Evolutionary conservation across 345 rosid genomes (phyloP).

Genomic region (Passiflora organensis): DNA sequence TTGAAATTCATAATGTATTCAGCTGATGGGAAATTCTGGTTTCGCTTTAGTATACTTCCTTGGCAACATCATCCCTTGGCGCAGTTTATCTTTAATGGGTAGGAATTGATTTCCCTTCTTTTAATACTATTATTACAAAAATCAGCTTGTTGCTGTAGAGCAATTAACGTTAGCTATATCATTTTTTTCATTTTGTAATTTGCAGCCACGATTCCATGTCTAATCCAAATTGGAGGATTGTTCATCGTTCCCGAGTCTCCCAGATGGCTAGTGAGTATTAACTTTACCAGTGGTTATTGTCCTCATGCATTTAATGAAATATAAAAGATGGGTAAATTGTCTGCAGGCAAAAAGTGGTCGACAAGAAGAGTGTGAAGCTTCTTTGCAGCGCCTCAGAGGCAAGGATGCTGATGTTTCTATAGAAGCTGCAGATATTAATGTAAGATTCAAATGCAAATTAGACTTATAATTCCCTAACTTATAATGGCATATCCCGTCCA

Average conservation of each 20-base stretch:
- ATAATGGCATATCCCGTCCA: not conserved
- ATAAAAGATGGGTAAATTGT: not conserved
- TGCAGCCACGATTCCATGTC: constrained; percentile 33
- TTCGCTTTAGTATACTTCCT: constrained; percentile 17
- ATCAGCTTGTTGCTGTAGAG: not conserved
- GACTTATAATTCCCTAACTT: not conserved
- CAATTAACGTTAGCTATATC: not conserved
- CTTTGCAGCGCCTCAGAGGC: constrained; percentile 30
- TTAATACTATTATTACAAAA: not conserved
- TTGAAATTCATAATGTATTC: too few relatives aligned
- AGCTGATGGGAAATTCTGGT: constrained; percentile 27
- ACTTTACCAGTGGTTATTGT: not conserved
- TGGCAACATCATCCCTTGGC: constrained; percentile 34
- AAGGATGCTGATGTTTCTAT: constrained; percentile 21
- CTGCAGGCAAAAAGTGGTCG: constrained; percentile 37
- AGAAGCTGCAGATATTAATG: constrained; percentile 10
- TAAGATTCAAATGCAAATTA: too few relatives aligned
- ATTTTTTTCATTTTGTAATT: too few relatives aligned
- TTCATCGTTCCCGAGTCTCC: constrained; percentile 51
- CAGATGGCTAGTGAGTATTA: constrained; percentile 45
- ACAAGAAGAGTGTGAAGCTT: constrained; percentile 24
- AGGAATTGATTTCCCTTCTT: too few relatives aligned
- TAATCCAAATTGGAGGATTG: constrained; percentile 25
- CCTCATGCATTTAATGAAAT: not conserved
- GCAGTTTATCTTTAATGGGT: constrained; percentile 28